These are phyloP conservation scores for Elsinoe perseae DNA, from an alignment of 2,329 filamentous ascomycete species.

Conservation along the genomic window DNA sequence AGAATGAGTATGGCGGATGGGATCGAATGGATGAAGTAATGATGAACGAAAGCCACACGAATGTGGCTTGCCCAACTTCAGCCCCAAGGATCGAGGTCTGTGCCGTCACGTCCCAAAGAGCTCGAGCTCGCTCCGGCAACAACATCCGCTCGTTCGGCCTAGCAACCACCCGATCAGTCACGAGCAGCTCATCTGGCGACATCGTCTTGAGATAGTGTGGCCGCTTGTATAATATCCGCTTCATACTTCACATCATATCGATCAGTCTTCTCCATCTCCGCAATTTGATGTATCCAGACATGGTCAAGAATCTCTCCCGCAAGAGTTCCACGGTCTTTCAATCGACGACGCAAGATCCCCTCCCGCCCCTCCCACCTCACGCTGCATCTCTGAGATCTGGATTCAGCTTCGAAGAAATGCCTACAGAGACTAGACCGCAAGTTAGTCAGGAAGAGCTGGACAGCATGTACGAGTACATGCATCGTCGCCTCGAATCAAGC, in stretches of 20 bases:
- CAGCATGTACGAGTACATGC: constrained; percentile 14
- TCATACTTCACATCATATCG: background rate
- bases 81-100: background rate
- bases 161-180: background rate
- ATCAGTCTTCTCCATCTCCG: background rate
- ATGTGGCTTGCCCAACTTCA: background rate
- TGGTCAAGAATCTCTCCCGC: constrained; percentile 16
- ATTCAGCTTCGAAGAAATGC: constrained; percentile 2
- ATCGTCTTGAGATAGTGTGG: background rate
- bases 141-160: background rate
- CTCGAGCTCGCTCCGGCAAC: constrained; percentile 1
- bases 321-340: constrained; percentile 15
- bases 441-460: constrained; percentile 7
- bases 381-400: constrained; percentile 12
- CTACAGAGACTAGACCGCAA: background rate
- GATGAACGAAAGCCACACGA: background rate
- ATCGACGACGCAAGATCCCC: background rate
- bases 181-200: background rate
- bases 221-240: background rate
- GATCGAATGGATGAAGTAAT: background rate
- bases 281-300: background rate
- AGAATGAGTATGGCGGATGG: background rate
- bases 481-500: constrained; percentile 1
- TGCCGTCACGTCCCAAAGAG: background rate
- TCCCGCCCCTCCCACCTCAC: constrained; percentile 9